Evolutionary conservation across 805 yeast genomes (phyloP), one percentile per base, ranked within the genome.

Genomic region (Saccharomycopsis guyanensis): DNA sequence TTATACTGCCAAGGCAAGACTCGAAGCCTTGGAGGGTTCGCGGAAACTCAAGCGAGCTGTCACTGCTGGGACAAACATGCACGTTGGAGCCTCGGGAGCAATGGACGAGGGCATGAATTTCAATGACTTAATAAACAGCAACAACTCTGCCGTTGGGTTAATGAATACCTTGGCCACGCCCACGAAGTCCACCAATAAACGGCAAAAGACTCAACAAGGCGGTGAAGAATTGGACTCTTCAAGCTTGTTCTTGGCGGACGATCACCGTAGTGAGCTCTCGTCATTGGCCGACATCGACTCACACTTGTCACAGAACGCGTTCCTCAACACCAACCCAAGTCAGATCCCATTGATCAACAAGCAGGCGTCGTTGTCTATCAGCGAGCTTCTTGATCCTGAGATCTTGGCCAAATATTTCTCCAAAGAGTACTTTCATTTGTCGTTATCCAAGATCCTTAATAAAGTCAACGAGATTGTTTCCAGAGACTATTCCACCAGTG

Each of bases 1-100:
- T 55, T 59, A 72, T 54, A 73, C 79, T 36, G 73, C 74, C 38
- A 69, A 66, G 50, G 57, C 59, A 42, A 36, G 25, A 37, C 15
- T 24, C 15, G 23, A 19, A 12, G 18, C 40, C 8, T n/a, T 37
- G 23, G 40, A 37, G 15, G 15, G 18, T 6, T 37, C 40, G 23
- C 27, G 33, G 38, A 27, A 29, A 16, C 13, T 20, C 16, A 38
- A 43, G 13, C 38, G 25, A 6, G 34, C 18, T 34, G 8, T 6
- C 7, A 31, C 35, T 4, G 35, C 13, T 4, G 13, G 16, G 19
- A 42, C 37, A 22, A 16, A 13, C n/a, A 22, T 38, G 20, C 23
- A 42, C 24, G 23, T 15, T 6, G 29, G 29, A 7, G 29, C 29
- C 10, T 25, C 29, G 29, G 29, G 10, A 10, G 29, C 10, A 7